Base-by-base conservation (phyloP, 805 yeast species). In the Candida sithepensis region DNA sequence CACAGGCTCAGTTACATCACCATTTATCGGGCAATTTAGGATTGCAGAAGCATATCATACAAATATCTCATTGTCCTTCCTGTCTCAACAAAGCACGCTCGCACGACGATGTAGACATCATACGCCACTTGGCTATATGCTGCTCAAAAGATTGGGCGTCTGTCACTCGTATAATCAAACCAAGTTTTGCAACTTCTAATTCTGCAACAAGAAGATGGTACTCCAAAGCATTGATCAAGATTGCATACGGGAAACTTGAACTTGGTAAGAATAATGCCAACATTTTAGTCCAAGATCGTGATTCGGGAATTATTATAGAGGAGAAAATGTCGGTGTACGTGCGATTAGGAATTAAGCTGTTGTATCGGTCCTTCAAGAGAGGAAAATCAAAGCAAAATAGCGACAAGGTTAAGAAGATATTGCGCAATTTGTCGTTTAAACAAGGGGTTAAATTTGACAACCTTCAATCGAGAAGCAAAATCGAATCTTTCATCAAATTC, bases 271-370 rank as follows among this genome's bases (percentile, higher is more conserved):
- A 92, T 61, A 89, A 95, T 42, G 99, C 97, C 9, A 92, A 92
- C 60, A 92, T 94, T 26, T 71, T 94, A 43, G 97, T 92, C 2
- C 98, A 94, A 64, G 97, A 94, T 63, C 74, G 99, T 51, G 72
- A 77, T 16, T 84, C 97, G 0, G 99, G 99, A 0, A 77, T 88
- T 41, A 81, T 92, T n/a, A 66, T 86, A 60, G 98, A 92, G 63
- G 99, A 92, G 59, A 89, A 89, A 58, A 92, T 94, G 87, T 84
- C 91, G 48, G 80, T 87, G 1, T 88, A 88, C 58, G 94, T 94
- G 10, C 73, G 97, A 42, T 62, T 94, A 33, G 99, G 98, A 0
- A 92, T 92, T 45, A 67, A 97, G 39, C 67, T 92, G 39, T 69
- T 92, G 2, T 92, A 92, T 66, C 81, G 84, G 57, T 92, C 96